Percentiles rank a stretch among this genome's conserved stretches.
phyloP scores from a whole-genome alignment of 2,329 filamentous ascomycete genomes.

The Iodosphaeria phyllophila region DNA sequence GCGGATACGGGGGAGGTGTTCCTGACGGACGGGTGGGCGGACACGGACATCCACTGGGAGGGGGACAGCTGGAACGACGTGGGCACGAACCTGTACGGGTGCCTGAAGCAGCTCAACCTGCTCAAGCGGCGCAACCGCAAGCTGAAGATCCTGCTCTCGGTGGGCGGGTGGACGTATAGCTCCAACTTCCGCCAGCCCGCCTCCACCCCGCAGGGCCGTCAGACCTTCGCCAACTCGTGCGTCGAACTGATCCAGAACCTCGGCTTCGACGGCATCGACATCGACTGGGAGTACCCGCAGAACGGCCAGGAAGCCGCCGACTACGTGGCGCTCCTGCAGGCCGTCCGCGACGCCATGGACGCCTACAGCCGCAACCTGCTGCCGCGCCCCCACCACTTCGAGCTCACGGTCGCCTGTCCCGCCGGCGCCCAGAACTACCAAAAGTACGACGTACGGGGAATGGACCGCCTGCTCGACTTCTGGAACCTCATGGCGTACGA shows the following conservation, averaged over 20 bases:
- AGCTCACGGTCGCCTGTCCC: slow-evolving; percentile 45
- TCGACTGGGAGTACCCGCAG: slow-evolving; percentile 52
- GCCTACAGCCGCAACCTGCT: slow-evolving; percentile 29
- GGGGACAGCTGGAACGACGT: slow-evolving; percentile 51
- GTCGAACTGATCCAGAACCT: slow-evolving; percentile 62
- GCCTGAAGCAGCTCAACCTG: slow-evolving; percentile 72
- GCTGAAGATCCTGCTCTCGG: slow-evolving; percentile 68
- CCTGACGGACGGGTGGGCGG: slow-evolving; percentile 44
- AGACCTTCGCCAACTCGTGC: slow-evolving; percentile 52
- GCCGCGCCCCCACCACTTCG: slow-evolving; percentile 30
- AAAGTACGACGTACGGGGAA: slow-evolving; percentile 40
- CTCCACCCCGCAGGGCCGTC: slow-evolving; percentile 49
- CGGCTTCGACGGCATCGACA: slow-evolving; percentile 56
- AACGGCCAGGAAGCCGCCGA: slow-evolving; percentile 32
- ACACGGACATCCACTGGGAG: slow-evolving; percentile 56
- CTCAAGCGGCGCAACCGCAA: slow-evolving; percentile 67
- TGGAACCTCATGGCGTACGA: slow-evolving; percentile 85
- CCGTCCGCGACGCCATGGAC: slow-evolving; percentile 38
- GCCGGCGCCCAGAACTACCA: slow-evolving; percentile 43
- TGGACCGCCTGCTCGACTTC: slow-evolving; percentile 51
- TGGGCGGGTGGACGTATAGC: slow-evolving; percentile 88
- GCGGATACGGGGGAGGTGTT: slow-evolving; percentile 67
- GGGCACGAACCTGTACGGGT: slow-evolving; percentile 74
- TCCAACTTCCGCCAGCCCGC: slow-evolving; percentile 63
- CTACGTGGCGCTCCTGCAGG: slow-evolving; percentile 38